Base-by-base conservation (phyloP, 257 asterid genomes). In the Przewalskia tangutica region DNA sequence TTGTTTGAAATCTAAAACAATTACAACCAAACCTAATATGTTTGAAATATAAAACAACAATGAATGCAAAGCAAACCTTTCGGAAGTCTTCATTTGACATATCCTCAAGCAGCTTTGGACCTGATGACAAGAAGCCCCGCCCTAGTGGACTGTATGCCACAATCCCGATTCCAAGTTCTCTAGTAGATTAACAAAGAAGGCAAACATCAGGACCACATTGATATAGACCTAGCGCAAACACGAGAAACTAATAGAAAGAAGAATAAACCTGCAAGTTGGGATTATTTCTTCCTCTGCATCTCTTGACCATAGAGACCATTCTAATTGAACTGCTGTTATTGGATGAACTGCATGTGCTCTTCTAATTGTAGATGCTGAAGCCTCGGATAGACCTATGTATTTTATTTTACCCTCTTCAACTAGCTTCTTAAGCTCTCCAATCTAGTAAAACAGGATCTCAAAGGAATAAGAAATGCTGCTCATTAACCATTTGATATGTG, bases 341-440 rank as follows among this genome's bases (percentile, higher is more conserved):
- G 87, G 89, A 84, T 86, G 87, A 65, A 86, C 78, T 2, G 87
- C 83, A 38, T 86, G 89, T 44, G 89, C 89, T 79, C 87, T 84
- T 82, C 89, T 77, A 4, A 86, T 86, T 6, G 89, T 84, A 6
- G 86, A 82, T 17, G 89, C 84, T 20, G 87, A 84, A 7, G 89
- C 89, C 78, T 84, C 87, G 0, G 86, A 81, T 4, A 81, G 79
- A 77, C 85, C 89, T 11, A 84, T 27, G 27, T 83, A 81, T 34
- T 86, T 84, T 84, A 86, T 77, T 40, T 86, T 86, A 23, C 85
- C 83, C 13, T 84, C 84, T 81, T 81, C 85, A 36, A 83, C 82
- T 53, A 83, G 77, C 62, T 81, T 81, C 71, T 86, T 81, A 14
- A 86, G 83, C 40, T 77, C 86, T 83, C 85, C 86, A 67, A 81